A percentile compares a stretch with the other conserved stretches of the same genome.
phyloP scores from a whole-genome alignment of 345 rosid genomes.

The Barbarea vulgaris region DNA sequence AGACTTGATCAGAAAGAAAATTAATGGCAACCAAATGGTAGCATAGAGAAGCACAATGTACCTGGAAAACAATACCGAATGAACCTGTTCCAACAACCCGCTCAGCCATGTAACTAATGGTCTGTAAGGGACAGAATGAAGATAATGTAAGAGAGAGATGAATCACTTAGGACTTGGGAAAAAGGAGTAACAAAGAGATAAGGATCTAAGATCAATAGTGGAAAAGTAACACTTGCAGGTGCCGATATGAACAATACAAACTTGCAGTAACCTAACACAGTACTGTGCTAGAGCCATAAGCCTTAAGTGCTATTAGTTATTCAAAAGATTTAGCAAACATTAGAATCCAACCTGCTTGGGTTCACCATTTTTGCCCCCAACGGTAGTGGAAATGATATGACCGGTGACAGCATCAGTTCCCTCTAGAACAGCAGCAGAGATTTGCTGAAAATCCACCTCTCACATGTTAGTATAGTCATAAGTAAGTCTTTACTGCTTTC shows the following conservation, averaged over 20 bases:
- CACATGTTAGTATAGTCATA: conserved; percentile 10
- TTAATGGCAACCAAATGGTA: background rate
- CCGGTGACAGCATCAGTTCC: conserved; percentile 67
- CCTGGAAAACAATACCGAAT: conserved; percentile 82
- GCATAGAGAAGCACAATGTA: conserved; percentile 27
- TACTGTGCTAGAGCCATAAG: background rate
- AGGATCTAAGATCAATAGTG: background rate
- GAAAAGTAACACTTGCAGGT: background rate
- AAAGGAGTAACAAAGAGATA: background rate
- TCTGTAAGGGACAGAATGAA: conserved; percentile 46
- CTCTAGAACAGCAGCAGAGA: conserved; percentile 57
- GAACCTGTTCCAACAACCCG: conserved; percentile 83
- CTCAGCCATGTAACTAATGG: conserved; percentile 88
- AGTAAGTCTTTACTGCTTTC: conserved; percentile 14
- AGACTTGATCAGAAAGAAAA: background rate
- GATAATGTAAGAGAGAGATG: conserved; percentile 13
- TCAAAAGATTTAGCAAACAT: background rate
- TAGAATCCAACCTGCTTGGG: conserved; percentile 60
- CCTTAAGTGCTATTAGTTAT: background rate
- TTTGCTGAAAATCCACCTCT: conserved; percentile 52
- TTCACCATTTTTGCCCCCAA: conserved; percentile 89
- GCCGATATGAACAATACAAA: background rate
- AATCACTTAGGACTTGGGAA: background rate
- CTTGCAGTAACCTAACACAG: background rate
- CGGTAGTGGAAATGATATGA: conserved; percentile 79